A percentile compares a stretch with the other conserved stretches of the same genome.
phyloP scores from a whole-genome alignment of 2,329 filamentous ascomycete genomes.

The Tolypocladium cylindrosporum region DNA sequence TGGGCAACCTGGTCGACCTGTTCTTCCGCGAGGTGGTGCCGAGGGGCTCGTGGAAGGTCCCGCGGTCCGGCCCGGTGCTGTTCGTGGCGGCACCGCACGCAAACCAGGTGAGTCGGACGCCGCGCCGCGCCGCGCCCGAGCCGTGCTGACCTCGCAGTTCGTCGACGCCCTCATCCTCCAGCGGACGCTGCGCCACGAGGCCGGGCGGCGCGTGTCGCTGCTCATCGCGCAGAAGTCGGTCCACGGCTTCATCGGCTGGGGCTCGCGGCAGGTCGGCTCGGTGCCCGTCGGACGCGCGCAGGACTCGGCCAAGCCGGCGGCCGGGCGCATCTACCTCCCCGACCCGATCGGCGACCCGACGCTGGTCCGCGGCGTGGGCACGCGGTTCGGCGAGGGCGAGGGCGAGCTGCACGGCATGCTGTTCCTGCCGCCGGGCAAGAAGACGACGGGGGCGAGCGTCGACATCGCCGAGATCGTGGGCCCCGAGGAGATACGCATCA shows the following conservation, averaged over 20 bases:
- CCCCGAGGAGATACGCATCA: slow-evolving; percentile 72
- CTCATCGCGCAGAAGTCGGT: slow-evolving; percentile 95
- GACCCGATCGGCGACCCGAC: slow-evolving; percentile 79
- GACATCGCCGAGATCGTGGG: slow-evolving; percentile 76
- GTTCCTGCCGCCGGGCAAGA: slow-evolving; percentile 77
- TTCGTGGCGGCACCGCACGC: slow-evolving; percentile 96
- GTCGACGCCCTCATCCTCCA: slow-evolving; percentile 92
- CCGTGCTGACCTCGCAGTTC: slow-evolving; percentile 47
- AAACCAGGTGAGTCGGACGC: slow-evolving; percentile 59
- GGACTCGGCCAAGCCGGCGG: slow-evolving; percentile 72
- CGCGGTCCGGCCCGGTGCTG: slow-evolving; percentile 76
- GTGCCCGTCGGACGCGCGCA: slow-evolving; percentile 90
- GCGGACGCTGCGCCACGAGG: slow-evolving; percentile 78
- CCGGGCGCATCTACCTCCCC: slow-evolving; percentile 77
- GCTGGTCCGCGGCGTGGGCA: slow-evolving; percentile 67
- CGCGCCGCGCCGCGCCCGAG: too few relatives aligned
- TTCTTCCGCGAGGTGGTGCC: slow-evolving; percentile 98
- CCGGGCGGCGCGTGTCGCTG: slow-evolving; percentile 80
- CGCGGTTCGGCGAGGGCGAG: slow-evolving; percentile 65
- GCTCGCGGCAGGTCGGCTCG: slow-evolving; percentile 74
- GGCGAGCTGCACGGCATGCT: slow-evolving; percentile 74
- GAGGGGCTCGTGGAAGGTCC: slow-evolving; percentile 89
- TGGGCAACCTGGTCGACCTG: slow-evolving; percentile 79
- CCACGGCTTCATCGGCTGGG: slow-evolving; percentile 81
- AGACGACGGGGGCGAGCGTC: slow-evolving; percentile 63